Evolutionary conservation across 225 moss, liverwort and hornwort genomes (phyloP), one percentile per base, ranked within the genome.

Genomic region (Antitrichia curtipendula): DNA sequence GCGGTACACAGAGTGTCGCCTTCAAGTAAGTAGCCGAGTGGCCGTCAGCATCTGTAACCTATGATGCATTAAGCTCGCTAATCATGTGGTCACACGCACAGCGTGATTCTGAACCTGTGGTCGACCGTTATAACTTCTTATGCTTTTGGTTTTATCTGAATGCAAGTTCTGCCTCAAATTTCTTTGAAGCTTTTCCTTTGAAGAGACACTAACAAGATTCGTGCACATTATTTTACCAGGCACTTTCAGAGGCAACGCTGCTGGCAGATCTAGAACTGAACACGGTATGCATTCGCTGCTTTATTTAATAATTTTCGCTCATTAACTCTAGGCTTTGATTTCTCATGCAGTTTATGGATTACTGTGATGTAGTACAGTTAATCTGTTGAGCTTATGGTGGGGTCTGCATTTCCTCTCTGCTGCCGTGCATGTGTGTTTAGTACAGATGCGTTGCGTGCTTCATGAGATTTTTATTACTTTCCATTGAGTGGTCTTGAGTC

Each of bases 1-100:
- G 98, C 96, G 98, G n/a, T 98, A 98, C 85, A 98, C 98, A 59
- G 98, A 98, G 90, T 98, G 98, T 87, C 97, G 98, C 80, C 92
- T 98, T 86, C 91, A 96, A 92, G 97, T 97, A 71, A 90, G 87
- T 76, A 36, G 76, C 27, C 50, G 60, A 78, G 87, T 84, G 76
- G 81, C 45, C 31, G 41, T 60, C 41, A 75, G 79, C 34, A 19
- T 81, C 34, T 61, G 24, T 80, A 34, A 34, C 13, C 32, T 81
- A 45, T 34, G 45, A 18, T 81, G 52, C 78, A 73, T 27, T 66
- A 47, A 40, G 32, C 50, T 83, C 40, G 13, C 73, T 77, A 56
- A 71, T 82, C 66, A 84, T 80, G 50, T 75, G 53, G 61, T 50
- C 80, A 86, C 75, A 47, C 43, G 58, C n/a, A 41, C 43, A 50